Evolutionary conservation across 805 yeast species (phyloP), one percentile per base, ranked within the genome.

Genomic region (Myxozyma nipponensis): DNA sequence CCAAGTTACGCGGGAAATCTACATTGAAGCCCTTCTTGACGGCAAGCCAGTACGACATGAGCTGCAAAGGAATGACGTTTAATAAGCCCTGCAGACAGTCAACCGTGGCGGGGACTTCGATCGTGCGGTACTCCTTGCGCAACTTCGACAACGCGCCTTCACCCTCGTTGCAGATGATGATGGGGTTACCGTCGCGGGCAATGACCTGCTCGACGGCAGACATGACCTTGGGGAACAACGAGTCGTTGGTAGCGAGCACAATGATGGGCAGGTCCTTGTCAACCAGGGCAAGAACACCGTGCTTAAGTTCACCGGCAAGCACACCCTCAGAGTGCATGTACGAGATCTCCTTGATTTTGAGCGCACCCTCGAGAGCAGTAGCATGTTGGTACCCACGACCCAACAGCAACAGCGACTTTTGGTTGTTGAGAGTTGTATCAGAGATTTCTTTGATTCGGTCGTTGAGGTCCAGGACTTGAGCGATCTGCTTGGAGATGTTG

Each of bases 321-420:
- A 93, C 96, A 75, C 98, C 99, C 74, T 93, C 99, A 19, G 97
- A 88, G 70, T 93, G 99, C 88, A 93, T 93, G 70, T 93, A 93
- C 2, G 98, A 91, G 57, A 93, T 93, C 72, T 93, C 99, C 74
- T 93, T 93, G 68, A 93, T 91, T 74, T 93, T 93, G 65, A 93
- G 79, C 10, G 99, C 98, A 67, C 98, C 98, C 73, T 93, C 99
- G 63, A 93, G 77, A 22, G 98, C 98, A 57, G 96, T 83, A 13
- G 99, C 98, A 69, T 78, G 84, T 73, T 93, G 98, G 73, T 86
- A 90, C 47, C 99, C 99, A 73, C 99, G 86, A 54, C 99, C 99
- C 58, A 93, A 78, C 63, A 93, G 77, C 65, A 93, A 76, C 66
- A 93, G 77, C 1, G 96, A 88, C 72, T 86, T 86, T 72, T 88